Evolutionary conservation across 2,329 filamentous ascomycete species (phyloP).

Genomic region (Alternaria dauci): DNA sequence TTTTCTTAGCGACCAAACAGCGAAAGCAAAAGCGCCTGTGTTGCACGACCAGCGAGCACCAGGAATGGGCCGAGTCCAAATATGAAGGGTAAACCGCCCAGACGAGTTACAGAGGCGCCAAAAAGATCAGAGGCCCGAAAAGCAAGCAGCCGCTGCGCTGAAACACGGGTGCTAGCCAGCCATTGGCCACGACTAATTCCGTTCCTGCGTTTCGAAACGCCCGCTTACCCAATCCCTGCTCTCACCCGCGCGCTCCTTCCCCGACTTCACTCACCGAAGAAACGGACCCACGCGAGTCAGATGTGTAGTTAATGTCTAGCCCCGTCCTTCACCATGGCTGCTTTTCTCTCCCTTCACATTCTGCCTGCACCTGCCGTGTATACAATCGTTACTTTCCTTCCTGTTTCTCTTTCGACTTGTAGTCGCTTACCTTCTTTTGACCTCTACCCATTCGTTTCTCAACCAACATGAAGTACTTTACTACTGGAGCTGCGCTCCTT

Average conservation of each 20-base stretch:
- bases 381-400: constrained; percentile 33
- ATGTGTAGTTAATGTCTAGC: constrained; percentile 15
- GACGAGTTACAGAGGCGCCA: constrained; percentile 6
- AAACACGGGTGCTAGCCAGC: constrained; percentile 23
- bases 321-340: constrained; percentile 27
- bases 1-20: constrained; percentile 6
- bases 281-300: constrained; percentile 12
- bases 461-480: constrained; percentile 44
- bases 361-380: constrained; percentile 30
- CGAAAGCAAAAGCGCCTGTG: not conserved
- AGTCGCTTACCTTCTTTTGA: constrained; percentile 10
- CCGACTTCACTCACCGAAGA: constrained; percentile 9
- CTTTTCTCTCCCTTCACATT: constrained; percentile 24
- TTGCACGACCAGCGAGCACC: not conserved
- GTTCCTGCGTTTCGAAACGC: constrained; percentile 38
- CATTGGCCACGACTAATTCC: constrained; percentile 26
- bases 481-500: constrained; percentile 49
- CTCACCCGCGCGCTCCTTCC: constrained; percentile 29
- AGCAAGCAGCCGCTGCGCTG: constrained; percentile 21
- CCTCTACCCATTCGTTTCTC: constrained; percentile 19
- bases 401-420: constrained; percentile 10
- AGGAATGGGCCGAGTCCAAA: constrained; percentile 1
- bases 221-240: constrained; percentile 22
- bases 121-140: constrained; percentile 11
- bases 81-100: constrained; percentile 12